phyloP scores from a whole-genome alignment of 306 rosid genomes.

The Gastrolobium villosum region DNA sequence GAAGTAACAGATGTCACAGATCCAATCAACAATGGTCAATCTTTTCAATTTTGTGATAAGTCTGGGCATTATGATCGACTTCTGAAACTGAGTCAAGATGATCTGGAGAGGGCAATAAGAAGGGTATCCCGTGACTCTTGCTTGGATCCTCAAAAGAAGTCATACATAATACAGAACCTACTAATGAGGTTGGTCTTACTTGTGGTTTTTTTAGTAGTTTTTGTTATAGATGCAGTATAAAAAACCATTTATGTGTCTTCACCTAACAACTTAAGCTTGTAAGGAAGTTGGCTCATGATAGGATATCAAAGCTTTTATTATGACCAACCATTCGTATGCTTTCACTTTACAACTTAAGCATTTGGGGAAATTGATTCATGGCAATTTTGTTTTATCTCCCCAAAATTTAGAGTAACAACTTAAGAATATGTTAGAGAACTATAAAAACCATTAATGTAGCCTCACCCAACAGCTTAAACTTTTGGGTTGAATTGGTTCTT shows the following conservation, averaged over 20 bases:
- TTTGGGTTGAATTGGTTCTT: too few relatives aligned
- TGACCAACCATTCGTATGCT: constrained; percentile 19
- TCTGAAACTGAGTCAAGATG: constrained; percentile 78
- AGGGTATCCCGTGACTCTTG: constrained; percentile 80
- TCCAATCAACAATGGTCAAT: constrained; percentile 33
- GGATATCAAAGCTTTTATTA: background rate
- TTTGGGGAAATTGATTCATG: constrained; percentile 13
- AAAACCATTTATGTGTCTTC: background rate
- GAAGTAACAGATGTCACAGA: constrained; percentile 47
- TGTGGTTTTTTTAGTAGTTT: constrained; percentile 22
- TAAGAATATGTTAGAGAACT: background rate
- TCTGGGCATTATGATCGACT: constrained; percentile 59
- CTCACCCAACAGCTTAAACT: too few relatives aligned
- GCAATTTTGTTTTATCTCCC: background rate
- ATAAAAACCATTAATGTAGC: too few relatives aligned
- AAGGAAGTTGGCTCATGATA: background rate
- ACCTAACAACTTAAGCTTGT: background rate
- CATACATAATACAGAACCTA: constrained; percentile 81
- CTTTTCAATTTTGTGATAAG: constrained; percentile 50
- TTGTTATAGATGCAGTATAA: constrained; percentile 5
- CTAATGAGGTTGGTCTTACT: constrained; percentile 74
- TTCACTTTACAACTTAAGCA: constrained; percentile 21
- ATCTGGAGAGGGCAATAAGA: constrained; percentile 77
- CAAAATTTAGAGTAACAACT: constrained; percentile 41
- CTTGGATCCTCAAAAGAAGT: constrained; percentile 72